Evolutionary conservation across 2,329 filamentous ascomycete genomes (phyloP).

Genomic region (Fusarium xylarioides): DNA sequence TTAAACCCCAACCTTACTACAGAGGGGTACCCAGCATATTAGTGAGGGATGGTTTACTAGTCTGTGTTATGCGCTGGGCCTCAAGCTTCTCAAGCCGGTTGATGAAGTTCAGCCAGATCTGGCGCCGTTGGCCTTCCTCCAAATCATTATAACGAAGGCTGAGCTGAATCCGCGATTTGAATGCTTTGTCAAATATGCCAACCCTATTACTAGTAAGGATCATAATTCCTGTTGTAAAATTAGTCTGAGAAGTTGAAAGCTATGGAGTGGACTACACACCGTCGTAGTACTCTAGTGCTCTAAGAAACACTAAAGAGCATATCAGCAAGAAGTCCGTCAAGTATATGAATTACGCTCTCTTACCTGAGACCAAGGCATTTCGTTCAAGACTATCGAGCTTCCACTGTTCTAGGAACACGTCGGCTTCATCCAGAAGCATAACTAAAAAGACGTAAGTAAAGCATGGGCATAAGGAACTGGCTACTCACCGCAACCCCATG

Average conservation of each 20-base stretch:
- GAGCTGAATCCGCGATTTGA: not conserved
- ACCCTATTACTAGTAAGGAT: not conserved
- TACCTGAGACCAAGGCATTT: not conserved
- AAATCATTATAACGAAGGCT: not conserved
- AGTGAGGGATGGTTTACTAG: fast-evolving
- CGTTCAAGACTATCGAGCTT: not conserved
- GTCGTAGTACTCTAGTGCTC: not conserved
- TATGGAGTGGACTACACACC: not conserved
- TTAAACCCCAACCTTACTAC: too few species aligned
- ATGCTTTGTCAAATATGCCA: not conserved
- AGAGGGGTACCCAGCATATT: fast-evolving
- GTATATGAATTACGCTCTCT: fast-evolving
- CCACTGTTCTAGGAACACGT: constrained; percentile 11
- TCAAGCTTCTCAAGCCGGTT: not conserved
- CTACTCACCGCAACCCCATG: not conserved
- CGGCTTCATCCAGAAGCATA: not conserved
- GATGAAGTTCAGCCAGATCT: not conserved
- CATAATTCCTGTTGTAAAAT: not conserved
- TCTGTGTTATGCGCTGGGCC: not conserved
- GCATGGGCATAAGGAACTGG: fast-evolving
- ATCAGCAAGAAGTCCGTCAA: fast-evolving
- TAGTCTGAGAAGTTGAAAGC: fast-evolving
- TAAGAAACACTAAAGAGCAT: not conserved
- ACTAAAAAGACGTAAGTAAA: not conserved
- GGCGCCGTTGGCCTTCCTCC: fast-evolving